Percentiles rank a stretch among this genome's conserved stretches.
Evolutionary conservation across 192 early-diverging fungal genomes (phyloP).

Genomic region (Helicostylum pulchrum): DNA sequence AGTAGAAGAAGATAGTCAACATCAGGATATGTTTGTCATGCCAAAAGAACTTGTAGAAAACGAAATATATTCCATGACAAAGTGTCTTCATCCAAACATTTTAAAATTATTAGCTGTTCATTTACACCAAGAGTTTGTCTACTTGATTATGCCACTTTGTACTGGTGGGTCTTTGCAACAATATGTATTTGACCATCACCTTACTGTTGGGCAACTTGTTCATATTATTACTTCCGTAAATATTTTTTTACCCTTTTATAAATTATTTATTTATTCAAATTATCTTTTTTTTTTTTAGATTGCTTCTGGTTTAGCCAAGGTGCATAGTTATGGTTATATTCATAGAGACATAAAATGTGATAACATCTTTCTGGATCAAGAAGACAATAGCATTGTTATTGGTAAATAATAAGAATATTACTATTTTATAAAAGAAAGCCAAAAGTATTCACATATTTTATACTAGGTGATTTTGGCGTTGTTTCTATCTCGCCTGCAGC

Average conservation of each 20-base stretch:
- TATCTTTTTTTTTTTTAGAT: slow-evolving; percentile 18
- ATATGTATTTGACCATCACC: slow-evolving; percentile 37
- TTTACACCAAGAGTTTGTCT: slow-evolving; percentile 33
- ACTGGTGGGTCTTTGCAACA: slow-evolving; percentile 37
- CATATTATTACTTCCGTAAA: slow-evolving; percentile 34
- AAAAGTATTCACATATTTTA: background rate
- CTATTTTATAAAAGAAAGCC: no score
- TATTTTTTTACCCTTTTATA: background rate
- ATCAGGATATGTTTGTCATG: slow-evolving; percentile 36
- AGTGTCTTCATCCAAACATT: slow-evolving; percentile 33
- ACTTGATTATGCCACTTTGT: slow-evolving; percentile 37
- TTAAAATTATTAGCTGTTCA: slow-evolving; percentile 31
- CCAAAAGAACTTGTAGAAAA: slow-evolving; percentile 39
- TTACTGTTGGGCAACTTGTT: slow-evolving; percentile 32
- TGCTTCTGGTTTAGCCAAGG: slow-evolving; percentile 33
- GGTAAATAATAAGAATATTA: slow-evolving; percentile 18
- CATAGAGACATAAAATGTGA: slow-evolving; percentile 44
- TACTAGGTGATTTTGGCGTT: slow-evolving; percentile 37
- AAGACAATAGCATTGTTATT: slow-evolving; percentile 34
- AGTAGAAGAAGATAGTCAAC: slow-evolving; percentile 27
- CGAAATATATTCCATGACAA: slow-evolving; percentile 41
- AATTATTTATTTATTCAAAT: background rate
- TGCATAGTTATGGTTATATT: slow-evolving; percentile 38
- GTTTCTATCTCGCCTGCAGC: slow-evolving; percentile 36
- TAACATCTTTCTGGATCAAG: slow-evolving; percentile 35